Percentiles rank a stretch among this genome's conserved stretches.
These are phyloP conservation scores for Stephania cephalantha DNA, from an alignment of 164 flowering plant species.

Conservation along the genomic window DNA sequence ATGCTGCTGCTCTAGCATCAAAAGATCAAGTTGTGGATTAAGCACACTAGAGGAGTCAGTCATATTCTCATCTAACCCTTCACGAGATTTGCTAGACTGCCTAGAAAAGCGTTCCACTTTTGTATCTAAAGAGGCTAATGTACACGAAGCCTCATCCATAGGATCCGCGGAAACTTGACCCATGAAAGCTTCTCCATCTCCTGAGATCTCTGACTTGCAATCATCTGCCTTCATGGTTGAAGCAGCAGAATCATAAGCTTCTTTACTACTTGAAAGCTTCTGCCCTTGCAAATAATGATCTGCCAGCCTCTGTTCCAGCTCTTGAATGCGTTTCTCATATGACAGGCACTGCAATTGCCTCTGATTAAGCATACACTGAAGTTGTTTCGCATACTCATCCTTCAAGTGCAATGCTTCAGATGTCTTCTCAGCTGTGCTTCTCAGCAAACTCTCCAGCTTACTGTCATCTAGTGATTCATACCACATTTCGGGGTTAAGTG, in stretches of 20 bases:
- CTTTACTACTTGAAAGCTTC: conserved; percentile 36
- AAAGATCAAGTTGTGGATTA: conserved; percentile 74
- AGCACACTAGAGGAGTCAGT: conserved; percentile 55
- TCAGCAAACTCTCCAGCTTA: conserved; percentile 50
- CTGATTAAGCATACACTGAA: conserved; percentile 59
- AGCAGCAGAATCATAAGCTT: conserved; percentile 30
- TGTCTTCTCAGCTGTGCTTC: conserved; percentile 73
- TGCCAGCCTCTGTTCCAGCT: conserved; percentile 78
- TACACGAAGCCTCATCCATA: conserved; percentile 85
- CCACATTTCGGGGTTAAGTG: conserved; percentile 47
- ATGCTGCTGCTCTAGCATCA: conserved; percentile 63
- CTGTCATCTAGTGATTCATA: conserved; percentile 65
- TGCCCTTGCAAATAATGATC: conserved; percentile 57
- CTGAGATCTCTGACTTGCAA: conserved; percentile 52
- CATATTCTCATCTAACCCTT: conserved; percentile 88
- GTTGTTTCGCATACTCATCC: conserved; percentile 85
- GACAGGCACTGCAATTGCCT: conserved; percentile 75
- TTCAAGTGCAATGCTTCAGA: conserved; percentile 84
- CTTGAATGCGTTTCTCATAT: conserved; percentile 89
- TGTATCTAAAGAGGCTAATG: conserved; percentile 42
- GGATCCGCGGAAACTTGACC: conserved; percentile 44
- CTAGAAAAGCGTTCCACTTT: conserved; percentile 37
- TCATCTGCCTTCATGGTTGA: conserved; percentile 45
- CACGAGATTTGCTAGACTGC: conserved; percentile 40
- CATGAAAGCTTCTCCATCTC: conserved; percentile 42